Percentiles rank a stretch among this genome's conserved stretches.
Conservation (phyloP, 73 alveolate species). For the Paramecium sexaurelia region DNA sequence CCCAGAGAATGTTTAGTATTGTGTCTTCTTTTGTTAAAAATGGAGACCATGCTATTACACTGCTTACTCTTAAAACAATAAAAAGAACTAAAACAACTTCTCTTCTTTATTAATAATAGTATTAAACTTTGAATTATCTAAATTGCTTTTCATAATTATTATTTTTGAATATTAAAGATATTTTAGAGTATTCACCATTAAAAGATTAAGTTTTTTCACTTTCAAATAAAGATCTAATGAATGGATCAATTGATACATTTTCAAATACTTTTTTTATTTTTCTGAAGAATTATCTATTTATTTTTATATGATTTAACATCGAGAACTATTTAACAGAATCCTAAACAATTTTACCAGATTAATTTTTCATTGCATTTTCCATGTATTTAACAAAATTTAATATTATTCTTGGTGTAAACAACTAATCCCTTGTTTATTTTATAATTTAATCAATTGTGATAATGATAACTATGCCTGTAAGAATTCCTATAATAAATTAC, state of each 20-base stretch:
- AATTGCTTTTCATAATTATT: not conserved
- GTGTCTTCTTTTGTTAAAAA: not conserved
- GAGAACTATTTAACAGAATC: not conserved
- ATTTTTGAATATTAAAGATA: not conserved
- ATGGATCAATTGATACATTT: constrained; percentile 22
- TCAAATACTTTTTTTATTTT: not conserved
- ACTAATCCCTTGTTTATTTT: not conserved
- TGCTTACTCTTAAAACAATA: not conserved
- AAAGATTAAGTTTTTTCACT: constrained; percentile 25
- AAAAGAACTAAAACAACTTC: not conserved
- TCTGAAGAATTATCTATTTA: not conserved
- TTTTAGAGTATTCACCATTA: constrained; percentile 12
- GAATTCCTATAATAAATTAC: not conserved
- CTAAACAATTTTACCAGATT: not conserved
- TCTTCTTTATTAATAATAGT: not conserved
- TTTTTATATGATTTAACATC: not conserved
- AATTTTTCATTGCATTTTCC: not conserved
- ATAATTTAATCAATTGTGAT: not conserved
- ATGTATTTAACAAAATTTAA: not conserved
- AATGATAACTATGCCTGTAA: not conserved
- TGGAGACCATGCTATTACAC: not conserved
- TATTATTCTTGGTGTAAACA: not conserved
- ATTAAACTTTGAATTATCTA: not conserved
- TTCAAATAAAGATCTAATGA: constrained; percentile 1
- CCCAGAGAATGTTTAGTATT: not conserved